These are phyloP conservation scores for Linnemannia elongata DNA, from an alignment of 192 early-diverging fungal genomes.

Conservation along the genomic window DNA sequence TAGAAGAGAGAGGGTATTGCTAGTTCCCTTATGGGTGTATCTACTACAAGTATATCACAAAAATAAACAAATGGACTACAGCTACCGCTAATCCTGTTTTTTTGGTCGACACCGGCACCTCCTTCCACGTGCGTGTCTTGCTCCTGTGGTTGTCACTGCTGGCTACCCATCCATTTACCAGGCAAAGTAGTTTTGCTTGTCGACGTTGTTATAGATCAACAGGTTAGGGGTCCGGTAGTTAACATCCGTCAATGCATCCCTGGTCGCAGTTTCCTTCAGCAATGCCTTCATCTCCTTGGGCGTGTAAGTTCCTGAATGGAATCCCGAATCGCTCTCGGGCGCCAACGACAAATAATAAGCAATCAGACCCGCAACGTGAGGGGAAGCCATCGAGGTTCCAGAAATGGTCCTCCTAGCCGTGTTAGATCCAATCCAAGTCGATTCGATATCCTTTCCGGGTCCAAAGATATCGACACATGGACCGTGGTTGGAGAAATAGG, in stretches of 20 bases:
- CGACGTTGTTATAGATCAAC: slow-evolving; percentile 70
- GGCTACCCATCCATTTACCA: slow-evolving; percentile 26
- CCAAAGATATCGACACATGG: slow-evolving; percentile 94
- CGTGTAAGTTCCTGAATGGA: slow-evolving; percentile 55
- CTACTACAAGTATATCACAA: neutral
- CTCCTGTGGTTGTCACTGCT: neutral
- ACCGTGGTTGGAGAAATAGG: slow-evolving; percentile 86
- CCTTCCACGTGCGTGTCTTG: neutral
- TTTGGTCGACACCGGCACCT: neutral
- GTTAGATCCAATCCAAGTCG: slow-evolving; percentile 75
- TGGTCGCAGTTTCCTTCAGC: slow-evolving; percentile 69
- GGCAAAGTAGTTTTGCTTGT: slow-evolving; percentile 32
- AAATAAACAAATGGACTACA: neutral
- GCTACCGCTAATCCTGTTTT: neutral
- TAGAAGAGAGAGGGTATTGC: neutral
- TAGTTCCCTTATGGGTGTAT: slow-evolving; percentile 3
- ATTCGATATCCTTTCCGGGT: slow-evolving; percentile 78
- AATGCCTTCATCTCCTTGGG: slow-evolving; percentile 71
- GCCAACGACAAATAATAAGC: slow-evolving; percentile 76
- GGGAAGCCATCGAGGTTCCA: slow-evolving; percentile 94
- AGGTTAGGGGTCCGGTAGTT: slow-evolving; percentile 69
- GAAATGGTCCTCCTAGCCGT: slow-evolving; percentile 88
- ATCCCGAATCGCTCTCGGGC: slow-evolving; percentile 46
- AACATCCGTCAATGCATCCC: slow-evolving; percentile 62
- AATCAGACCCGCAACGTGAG: slow-evolving; percentile 89